A percentile compares a stretch with the other conserved stretches of the same genome.
Evolutionary conservation across 176 grass and related monocot species (phyloP).

Genomic region (Phoenix dactylifera): DNA sequence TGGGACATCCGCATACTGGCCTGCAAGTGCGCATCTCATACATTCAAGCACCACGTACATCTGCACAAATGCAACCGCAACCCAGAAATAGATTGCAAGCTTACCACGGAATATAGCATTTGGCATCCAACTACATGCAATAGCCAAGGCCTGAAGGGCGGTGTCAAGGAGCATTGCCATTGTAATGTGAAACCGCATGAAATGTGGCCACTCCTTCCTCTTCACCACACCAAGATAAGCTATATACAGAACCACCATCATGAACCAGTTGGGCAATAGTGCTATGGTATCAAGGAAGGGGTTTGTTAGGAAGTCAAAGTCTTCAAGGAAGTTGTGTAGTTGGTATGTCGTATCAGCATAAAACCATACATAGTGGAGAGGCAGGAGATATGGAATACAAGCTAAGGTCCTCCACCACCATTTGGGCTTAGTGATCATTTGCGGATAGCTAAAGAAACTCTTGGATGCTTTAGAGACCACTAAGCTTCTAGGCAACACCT

Average conservation of each 20-base stretch:
- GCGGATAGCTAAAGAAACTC: slow-evolving; percentile 53
- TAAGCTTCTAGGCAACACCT: slow-evolving; percentile 14
- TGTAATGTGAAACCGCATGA: slow-evolving; percentile 80
- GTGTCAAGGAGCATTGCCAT: slow-evolving; percentile 84
- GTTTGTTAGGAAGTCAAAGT: slow-evolving; percentile 54
- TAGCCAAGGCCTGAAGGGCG: slow-evolving; percentile 58
- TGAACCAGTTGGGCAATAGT: slow-evolving; percentile 61
- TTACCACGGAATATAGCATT: slow-evolving; percentile 50
- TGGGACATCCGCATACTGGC: slow-evolving; percentile 67
- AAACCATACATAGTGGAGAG: slow-evolving; percentile 85
- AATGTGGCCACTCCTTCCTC: slow-evolving; percentile 70
- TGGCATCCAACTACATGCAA: slow-evolving; percentile 79
- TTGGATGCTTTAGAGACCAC: slow-evolving; percentile 40
- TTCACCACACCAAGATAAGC: slow-evolving; percentile 75
- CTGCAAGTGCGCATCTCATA: slow-evolving; percentile 60
- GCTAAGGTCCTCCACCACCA: slow-evolving; percentile 90
- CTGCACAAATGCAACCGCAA: slow-evolving; percentile 58
- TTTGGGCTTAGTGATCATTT: slow-evolving; percentile 75
- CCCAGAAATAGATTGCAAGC: slow-evolving; percentile 62
- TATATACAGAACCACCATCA: slow-evolving; percentile 56
- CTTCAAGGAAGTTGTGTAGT: slow-evolving; percentile 58
- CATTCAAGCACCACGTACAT: slow-evolving; percentile 70
- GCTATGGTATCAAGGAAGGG: slow-evolving; percentile 82
- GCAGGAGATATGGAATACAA: slow-evolving; percentile 73
- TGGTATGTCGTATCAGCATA: slow-evolving; percentile 71